Conservation (phyloP, 176 grass and related monocot genomes). For the Oryza australiensis region DNA sequence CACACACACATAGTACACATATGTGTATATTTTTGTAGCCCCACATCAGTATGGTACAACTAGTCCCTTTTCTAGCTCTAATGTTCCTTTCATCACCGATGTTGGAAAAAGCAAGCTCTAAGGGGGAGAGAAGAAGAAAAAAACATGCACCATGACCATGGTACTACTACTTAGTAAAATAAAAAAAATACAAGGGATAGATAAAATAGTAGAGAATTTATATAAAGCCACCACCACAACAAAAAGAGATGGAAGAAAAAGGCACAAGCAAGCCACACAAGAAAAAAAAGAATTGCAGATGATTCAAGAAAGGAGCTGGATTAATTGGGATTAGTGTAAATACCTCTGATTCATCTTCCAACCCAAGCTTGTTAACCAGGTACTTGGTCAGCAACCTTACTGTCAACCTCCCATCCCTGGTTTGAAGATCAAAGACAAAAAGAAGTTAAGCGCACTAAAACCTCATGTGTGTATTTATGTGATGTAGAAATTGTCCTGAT, state of each 20-base stretch:
- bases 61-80: constrained; percentile 53
- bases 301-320: neutral
- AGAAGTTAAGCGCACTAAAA: neutral
- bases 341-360: constrained; percentile 90
- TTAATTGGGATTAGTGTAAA: neutral
- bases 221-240: constrained; percentile 25
- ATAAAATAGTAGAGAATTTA: neutral
- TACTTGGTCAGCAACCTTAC: constrained; percentile 85
- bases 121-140: neutral
- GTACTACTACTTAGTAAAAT: neutral
- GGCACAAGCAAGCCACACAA: neutral
- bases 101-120: constrained; percentile 48
- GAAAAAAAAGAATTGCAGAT: constrained; percentile 4
- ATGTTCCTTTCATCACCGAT: constrained; percentile 56
- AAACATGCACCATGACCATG: constrained; percentile 37
- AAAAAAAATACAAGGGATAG: neutral
- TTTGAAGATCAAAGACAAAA: neutral
- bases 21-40: constrained; percentile 28
- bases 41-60: constrained; percentile 49
- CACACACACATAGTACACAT: neutral
- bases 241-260: neutral
- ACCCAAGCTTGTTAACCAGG: constrained; percentile 67
- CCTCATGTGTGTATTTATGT: neutral
- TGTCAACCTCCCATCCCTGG: constrained; percentile 80
- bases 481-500: neutral